Percentiles rank a stretch among this genome's conserved stretches.
These are phyloP conservation scores for Hirschfeldia incana DNA, from an alignment of 345 rosid genomes.

Conservation along the genomic window DNA sequence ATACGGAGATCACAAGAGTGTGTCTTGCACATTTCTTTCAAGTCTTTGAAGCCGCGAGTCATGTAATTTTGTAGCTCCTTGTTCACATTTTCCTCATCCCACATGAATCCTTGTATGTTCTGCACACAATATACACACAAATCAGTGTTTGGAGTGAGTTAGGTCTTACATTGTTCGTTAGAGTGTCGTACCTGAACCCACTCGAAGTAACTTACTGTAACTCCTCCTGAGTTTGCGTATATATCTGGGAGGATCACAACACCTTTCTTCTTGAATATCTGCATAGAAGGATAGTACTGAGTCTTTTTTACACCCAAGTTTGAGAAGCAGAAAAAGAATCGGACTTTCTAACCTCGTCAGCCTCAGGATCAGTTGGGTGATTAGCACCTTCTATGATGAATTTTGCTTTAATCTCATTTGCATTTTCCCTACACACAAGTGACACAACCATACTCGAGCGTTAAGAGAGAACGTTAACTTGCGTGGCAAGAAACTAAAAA, in stretches of 20 bases:
- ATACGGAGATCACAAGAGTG: conserved; percentile 83
- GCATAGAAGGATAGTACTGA: not conserved
- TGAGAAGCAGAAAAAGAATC: not conserved
- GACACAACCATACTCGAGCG: not conserved
- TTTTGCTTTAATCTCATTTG: conserved; percentile 81
- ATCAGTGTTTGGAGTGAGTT: not conserved
- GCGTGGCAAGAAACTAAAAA: not conserved
- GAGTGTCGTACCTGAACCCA: conserved; percentile 82
- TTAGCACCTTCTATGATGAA: conserved; percentile 92
- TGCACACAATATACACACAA: not conserved
- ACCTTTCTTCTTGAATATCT: conserved; percentile 85
- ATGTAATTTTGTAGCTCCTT: conserved; percentile 72
- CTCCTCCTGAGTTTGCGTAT: conserved; percentile 96
- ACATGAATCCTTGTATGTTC: not conserved
- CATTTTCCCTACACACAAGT: conserved; percentile 79
- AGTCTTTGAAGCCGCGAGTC: conserved; percentile 73
- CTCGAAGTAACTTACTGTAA: conserved; percentile 96
- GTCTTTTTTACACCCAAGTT: not conserved
- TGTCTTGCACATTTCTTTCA: conserved; percentile 43
- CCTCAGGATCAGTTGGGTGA: conserved; percentile 98
- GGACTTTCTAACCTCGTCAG: conserved; percentile 67
- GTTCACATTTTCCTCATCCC: conserved; percentile 35
- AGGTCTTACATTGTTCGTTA: conserved; percentile 1
- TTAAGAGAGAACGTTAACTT: not conserved
- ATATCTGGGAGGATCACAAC: conserved; percentile 93